A percentile compares a stretch with the other conserved stretches of the same genome.
Evolutionary conservation across 257 asterid genomes (phyloP).

Genomic region (Knoxia roxburghii): DNA sequence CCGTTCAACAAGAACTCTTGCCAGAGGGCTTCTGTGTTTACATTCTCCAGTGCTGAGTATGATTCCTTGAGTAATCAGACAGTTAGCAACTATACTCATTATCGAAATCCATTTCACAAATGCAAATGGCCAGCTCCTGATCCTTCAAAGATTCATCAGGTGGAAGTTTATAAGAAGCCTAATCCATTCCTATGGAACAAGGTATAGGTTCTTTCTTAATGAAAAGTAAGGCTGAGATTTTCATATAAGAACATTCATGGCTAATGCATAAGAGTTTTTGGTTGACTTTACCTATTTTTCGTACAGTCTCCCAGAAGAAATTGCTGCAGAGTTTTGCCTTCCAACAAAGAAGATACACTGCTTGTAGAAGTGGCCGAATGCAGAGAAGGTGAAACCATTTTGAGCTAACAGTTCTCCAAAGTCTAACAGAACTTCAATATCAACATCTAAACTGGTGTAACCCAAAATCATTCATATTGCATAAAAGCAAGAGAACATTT

Average conservation of each 20-base stretch:
- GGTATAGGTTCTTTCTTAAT: slow-evolving; percentile 9
- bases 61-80: slow-evolving; percentile 17
- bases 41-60: slow-evolving; percentile 16
- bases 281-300: background rate
- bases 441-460: background rate
- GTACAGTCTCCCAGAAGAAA: slow-evolving; percentile 41
- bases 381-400: slow-evolving; percentile 25
- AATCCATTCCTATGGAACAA: slow-evolving; percentile 42
- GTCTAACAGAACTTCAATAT: background rate
- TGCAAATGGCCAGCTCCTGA: slow-evolving; percentile 22
- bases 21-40: slow-evolving; percentile 25
- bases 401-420: background rate
- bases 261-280: background rate
- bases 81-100: slow-evolving; percentile 12
- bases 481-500: background rate
- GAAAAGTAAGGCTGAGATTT: background rate
- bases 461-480: background rate
- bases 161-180: slow-evolving; percentile 33
- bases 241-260: background rate
- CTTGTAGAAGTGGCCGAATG: slow-evolving; percentile 38
- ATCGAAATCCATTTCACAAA: background rate
- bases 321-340: slow-evolving; percentile 42
- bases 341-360: slow-evolving; percentile 25
- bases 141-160: slow-evolving; percentile 25
- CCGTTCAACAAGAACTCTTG: slow-evolving; percentile 22